Evolutionary conservation across 495 filamentous ascomycete species (phyloP).

Genomic region (Penicillium longicatenatum): DNA sequence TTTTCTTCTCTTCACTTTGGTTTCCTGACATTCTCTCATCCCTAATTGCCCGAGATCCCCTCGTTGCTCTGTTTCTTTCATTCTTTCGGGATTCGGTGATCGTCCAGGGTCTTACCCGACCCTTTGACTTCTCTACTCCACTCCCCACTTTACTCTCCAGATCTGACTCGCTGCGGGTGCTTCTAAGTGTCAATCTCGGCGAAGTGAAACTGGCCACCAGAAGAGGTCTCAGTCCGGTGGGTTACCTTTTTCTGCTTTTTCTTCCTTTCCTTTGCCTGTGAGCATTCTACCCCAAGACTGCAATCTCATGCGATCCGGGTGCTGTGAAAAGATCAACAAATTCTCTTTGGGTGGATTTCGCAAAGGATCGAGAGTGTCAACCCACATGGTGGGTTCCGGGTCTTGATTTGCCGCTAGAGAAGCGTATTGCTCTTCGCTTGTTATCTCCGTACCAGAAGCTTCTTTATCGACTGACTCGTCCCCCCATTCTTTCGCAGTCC

Average conservation of each 20-base stretch:
- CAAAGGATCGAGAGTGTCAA: slow-evolving; percentile 18
- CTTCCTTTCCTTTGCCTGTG: neutral
- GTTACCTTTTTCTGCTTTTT: slow-evolving; percentile 2
- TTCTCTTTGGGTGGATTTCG: neutral
- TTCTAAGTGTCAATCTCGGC: slow-evolving; percentile 1
- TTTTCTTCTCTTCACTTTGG: neutral
- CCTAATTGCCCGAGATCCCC: neutral
- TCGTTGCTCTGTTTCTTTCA: slow-evolving; percentile 1
- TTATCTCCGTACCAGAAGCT: slow-evolving; percentile 24
- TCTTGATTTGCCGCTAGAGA: slow-evolving; percentile 33
- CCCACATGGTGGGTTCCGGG: slow-evolving; percentile 32
- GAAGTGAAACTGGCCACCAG: slow-evolving; percentile 1
- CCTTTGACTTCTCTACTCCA: slow-evolving; percentile 4
- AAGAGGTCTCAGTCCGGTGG: slow-evolving; percentile 1
- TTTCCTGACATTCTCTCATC: neutral
- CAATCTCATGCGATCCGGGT: neutral
- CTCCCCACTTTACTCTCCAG: slow-evolving; percentile 11
- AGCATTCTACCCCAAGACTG: neutral
- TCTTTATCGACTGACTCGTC: slow-evolving; percentile 16
- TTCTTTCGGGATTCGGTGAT: slow-evolving; percentile 5
- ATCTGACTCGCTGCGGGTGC: slow-evolving; percentile 1
- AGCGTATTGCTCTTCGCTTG: slow-evolving; percentile 17
- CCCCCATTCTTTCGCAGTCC: slow-evolving; percentile 9
- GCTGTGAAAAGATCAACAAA: neutral
- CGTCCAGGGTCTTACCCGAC: slow-evolving; percentile 3